Evolutionary conservation across 2,329 filamentous ascomycete species (phyloP).

Genomic region (Alternaria burnsii): DNA sequence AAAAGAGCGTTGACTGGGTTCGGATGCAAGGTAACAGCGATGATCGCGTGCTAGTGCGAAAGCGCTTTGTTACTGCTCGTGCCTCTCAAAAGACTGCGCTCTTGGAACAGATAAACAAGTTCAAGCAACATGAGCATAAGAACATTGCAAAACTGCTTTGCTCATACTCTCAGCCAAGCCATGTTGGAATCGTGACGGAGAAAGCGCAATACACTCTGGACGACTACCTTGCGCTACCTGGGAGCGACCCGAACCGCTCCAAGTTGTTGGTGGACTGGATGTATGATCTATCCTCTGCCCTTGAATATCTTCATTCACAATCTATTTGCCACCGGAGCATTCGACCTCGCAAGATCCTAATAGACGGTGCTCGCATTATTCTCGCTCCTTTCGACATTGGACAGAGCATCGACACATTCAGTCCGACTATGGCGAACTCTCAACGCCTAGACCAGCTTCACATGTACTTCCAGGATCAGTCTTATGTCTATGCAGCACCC

Average conservation of each 20-base stretch:
- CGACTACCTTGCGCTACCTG: conserved; percentile 46
- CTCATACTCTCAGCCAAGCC: conserved; percentile 50
- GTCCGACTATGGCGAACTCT: conserved; percentile 37
- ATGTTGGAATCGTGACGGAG: conserved; percentile 47
- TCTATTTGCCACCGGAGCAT: conserved; percentile 50
- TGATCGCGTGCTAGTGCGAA: conserved; percentile 47
- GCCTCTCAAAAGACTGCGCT: conserved; percentile 48
- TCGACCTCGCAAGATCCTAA: conserved; percentile 51
- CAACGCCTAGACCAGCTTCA: conserved; percentile 43
- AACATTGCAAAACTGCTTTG: conserved; percentile 50
- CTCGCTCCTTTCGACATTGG: conserved; percentile 51
- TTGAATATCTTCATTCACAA: conserved; percentile 51
- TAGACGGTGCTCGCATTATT: conserved; percentile 46
- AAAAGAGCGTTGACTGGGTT: conserved; percentile 50
- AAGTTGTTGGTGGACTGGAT: conserved; percentile 52
- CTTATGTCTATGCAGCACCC: conserved; percentile 51
- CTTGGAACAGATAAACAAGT: conserved; percentile 49
- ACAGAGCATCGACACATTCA: conserved; percentile 37
- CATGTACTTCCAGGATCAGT: conserved; percentile 45
- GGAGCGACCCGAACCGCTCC: conserved; percentile 41
- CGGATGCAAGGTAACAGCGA: conserved; percentile 46
- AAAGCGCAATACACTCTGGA: conserved; percentile 50
- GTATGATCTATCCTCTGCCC: conserved; percentile 50
- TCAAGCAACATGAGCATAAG: conserved; percentile 50
- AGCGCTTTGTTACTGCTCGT: conserved; percentile 48